Evolutionary conservation across 768 basidiomycete genomes (phyloP).

Genomic region (Leccinum uliginosum): DNA sequence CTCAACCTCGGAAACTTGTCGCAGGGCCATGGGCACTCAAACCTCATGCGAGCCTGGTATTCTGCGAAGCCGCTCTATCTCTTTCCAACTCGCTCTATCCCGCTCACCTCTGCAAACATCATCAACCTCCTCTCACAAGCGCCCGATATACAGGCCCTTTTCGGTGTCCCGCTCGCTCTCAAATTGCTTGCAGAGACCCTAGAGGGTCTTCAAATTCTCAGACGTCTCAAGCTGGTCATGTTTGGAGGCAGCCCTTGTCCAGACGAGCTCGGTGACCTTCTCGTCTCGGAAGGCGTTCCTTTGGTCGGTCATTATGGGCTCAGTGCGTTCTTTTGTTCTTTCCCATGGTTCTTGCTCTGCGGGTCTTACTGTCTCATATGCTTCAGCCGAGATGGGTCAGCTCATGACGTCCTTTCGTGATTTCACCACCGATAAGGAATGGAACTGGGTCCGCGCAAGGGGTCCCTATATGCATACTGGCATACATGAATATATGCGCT

Average conservation of each 20-base stretch:
- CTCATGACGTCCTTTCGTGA: conserved; percentile 47
- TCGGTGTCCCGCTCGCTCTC: conserved; percentile 36
- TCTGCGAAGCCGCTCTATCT: conserved; percentile 39
- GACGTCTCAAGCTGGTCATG: conserved; percentile 43
- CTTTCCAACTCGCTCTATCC: conserved; percentile 37
- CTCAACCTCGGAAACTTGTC: neutral
- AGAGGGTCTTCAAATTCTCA: conserved; percentile 40
- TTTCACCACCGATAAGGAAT: conserved; percentile 46
- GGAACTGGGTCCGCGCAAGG: conserved; percentile 49
- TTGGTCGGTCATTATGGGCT: conserved; percentile 47
- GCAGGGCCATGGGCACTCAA: conserved; percentile 22
- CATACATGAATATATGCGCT: conserved; percentile 34
- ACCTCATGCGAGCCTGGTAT: conserved; percentile 41
- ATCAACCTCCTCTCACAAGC: conserved; percentile 34
- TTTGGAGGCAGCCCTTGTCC: conserved; percentile 53
- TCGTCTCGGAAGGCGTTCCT: conserved; percentile 45
- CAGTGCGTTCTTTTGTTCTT: conserved; percentile 30
- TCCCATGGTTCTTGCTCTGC: neutral
- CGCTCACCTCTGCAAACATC: conserved; percentile 45
- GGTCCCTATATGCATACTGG: conserved; percentile 16
- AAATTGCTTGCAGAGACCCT: conserved; percentile 46
- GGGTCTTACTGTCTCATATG: neutral
- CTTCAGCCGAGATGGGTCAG: conserved; percentile 31
- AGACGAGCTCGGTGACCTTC: conserved; percentile 48
- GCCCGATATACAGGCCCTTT: conserved; percentile 30